Percentiles rank a stretch among this genome's conserved stretches.
Evolutionary conservation across 2,329 filamentous ascomycete genomes (phyloP).

Genomic region (Didymella exigua): DNA sequence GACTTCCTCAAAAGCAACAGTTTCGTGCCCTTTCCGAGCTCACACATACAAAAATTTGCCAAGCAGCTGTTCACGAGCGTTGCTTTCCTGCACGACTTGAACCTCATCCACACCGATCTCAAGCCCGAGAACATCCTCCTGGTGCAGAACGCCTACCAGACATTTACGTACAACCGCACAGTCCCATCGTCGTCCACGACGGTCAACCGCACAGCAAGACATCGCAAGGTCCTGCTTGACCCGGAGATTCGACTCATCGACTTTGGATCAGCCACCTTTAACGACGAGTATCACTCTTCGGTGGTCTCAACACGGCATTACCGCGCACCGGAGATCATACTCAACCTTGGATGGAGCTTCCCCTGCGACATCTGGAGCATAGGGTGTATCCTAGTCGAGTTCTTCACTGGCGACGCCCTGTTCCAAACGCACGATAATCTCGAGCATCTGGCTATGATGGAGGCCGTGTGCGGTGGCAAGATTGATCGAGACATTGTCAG

Average conservation of each 20-base stretch:
- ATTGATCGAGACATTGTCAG: constrained; percentile 62
- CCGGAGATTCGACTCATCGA: constrained; percentile 71
- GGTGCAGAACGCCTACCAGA: constrained; percentile 68
- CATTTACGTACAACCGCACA: constrained; percentile 71
- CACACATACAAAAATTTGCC: constrained; percentile 96
- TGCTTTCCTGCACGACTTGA: constrained; percentile 94
- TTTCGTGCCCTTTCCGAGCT: constrained; percentile 97
- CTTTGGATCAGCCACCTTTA: constrained; percentile 71
- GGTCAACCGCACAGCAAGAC: constrained; percentile 62
- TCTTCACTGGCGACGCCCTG: constrained; percentile 70
- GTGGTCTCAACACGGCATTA: constrained; percentile 72
- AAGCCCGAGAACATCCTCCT: constrained; percentile 73
- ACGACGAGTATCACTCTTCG: constrained; percentile 71
- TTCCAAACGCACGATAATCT: constrained; percentile 73
- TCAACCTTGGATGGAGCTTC: constrained; percentile 71
- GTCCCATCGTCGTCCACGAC: constrained; percentile 69
- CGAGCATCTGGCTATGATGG: constrained; percentile 73
- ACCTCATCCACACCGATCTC: constrained; percentile 88
- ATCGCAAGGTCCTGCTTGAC: constrained; percentile 67
- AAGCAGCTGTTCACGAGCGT: constrained; percentile 97
- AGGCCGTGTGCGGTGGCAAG: constrained; percentile 63
- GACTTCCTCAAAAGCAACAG: constrained; percentile 95
- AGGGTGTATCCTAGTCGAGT: constrained; percentile 70
- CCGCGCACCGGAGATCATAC: constrained; percentile 69
- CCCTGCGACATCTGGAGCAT: constrained; percentile 74